Percentiles rank a stretch among this genome's conserved stretches.
Evolutionary conservation across 768 basidiomycete species (phyloP).

Genomic region (Sistotremastrum suecicum): DNA sequence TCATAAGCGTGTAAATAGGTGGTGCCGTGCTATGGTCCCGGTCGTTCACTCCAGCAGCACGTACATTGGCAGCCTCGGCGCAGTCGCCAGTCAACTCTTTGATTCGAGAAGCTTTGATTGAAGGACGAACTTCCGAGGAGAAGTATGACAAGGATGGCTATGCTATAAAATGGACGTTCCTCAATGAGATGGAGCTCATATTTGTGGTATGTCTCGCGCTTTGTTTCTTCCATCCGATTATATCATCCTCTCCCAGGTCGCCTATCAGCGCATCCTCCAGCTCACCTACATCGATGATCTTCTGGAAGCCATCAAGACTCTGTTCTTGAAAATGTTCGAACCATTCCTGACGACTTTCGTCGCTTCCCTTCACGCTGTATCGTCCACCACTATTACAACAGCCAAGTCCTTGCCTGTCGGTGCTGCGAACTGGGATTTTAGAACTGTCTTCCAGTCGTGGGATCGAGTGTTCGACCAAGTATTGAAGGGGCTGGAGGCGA

Average conservation of each 20-base stretch:
- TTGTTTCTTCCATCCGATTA: slow-evolving; percentile 1
- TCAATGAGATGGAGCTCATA: slow-evolving; percentile 90
- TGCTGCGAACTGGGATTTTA: slow-evolving; percentile 49
- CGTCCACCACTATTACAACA: slow-evolving; percentile 19
- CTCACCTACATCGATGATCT: slow-evolving; percentile 89
- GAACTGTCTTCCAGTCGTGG: slow-evolving; percentile 63
- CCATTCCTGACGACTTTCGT: slow-evolving; percentile 76
- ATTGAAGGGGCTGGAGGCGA: slow-evolving; percentile 58
- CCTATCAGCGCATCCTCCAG: slow-evolving; percentile 92
- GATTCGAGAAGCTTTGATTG: slow-evolving; percentile 83
- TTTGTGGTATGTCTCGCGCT: slow-evolving; percentile 61
- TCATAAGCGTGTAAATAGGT: slow-evolving; percentile 30
- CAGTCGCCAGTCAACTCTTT: slow-evolving; percentile 80
- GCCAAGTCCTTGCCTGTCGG: slow-evolving; percentile 13
- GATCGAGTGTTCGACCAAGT: slow-evolving; percentile 68
- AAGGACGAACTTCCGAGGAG: slow-evolving; percentile 69
- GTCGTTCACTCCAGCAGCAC: slow-evolving; percentile 83
- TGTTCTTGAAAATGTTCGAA: slow-evolving; percentile 80
- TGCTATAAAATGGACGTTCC: slow-evolving; percentile 86
- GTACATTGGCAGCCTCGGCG: slow-evolving; percentile 50
- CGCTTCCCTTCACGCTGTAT: slow-evolving; percentile 60
- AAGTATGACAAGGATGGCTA: slow-evolving; percentile 92
- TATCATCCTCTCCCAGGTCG: slow-evolving; percentile 42
- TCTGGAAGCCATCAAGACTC: slow-evolving; percentile 58
- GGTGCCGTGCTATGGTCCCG: slow-evolving; percentile 91